Base-by-base conservation (phyloP, 73 alveolate genomes). In the Effrenium voratum region DNA sequence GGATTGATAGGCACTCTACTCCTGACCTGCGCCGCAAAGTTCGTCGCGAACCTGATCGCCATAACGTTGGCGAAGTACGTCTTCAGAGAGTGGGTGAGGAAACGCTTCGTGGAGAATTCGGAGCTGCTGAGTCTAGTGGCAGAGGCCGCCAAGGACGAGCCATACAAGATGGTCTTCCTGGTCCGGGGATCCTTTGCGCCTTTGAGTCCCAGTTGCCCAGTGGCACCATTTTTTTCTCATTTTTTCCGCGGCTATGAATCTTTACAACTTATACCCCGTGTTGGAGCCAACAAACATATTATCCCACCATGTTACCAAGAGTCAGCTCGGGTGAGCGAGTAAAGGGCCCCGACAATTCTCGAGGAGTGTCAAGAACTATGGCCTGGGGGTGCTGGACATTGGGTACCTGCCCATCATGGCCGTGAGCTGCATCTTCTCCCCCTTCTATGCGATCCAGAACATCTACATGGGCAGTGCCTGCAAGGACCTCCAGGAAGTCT, bases 381-480 rank as follows among this genome's bases (percentile, higher is more conserved):
- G 97, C 72, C 41, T 90, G 76, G 97, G 97, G 0, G 97, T 90
- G 66, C 79, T 90, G 72, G 97, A 90, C 76, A 70, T 90, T 30
- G 97, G 97, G 87, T 90, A 90, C 63, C 87, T 90, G 45, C 97
- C 97, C 43, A 90, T 90, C 76, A 46, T 70, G 84, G 97, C 55
- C 63, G 47, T 87, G 2, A 40, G 73, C 28, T 90, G 87, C 75
- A 70, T 90, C 43, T 90, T 90, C 87, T 90, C 97, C 13, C 97
- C 97, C 32, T 90, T 90, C 97, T 90, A 90, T 46, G 97, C 97
- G 44, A 52, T 50, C 15, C 97, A 90, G 57, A 90, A 90, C 75
- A 90, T 90, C 47, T 90, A 90, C 97, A 66, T 90, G 97, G 97
- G 97, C 26, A 90, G 97, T 36, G 86, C 86, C 47, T 90, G 97